Conservation (phyloP, 2,329 filamentous ascomycete species). For the Fusarium abutilonis region DNA sequence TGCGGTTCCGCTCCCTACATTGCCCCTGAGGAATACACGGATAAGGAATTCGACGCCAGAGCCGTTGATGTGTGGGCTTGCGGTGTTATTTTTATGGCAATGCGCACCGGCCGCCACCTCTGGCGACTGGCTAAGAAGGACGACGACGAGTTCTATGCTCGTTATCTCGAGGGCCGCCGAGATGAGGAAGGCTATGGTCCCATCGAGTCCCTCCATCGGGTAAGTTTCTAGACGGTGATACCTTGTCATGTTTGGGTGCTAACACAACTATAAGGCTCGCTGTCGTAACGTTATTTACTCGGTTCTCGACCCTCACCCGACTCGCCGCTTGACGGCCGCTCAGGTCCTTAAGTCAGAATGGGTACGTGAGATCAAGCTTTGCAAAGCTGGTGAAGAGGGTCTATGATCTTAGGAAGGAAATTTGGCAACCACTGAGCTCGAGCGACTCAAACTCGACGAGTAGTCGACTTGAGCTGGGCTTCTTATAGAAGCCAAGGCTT, state of each 20-base stretch:
- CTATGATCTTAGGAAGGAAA: constrained; percentile 61
- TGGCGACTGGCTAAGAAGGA: constrained; percentile 98
- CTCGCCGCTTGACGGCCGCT: constrained; percentile 90
- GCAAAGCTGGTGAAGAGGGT: constrained; percentile 95
- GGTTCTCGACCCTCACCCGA: constrained; percentile 93
- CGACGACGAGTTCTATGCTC: constrained; percentile 96
- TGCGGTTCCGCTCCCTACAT: constrained; percentile 98
- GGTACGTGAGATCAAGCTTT: constrained; percentile 97
- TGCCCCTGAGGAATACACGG: constrained; percentile 93
- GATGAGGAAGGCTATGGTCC: constrained; percentile 96
- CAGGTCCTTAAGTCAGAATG: constrained; percentile 98
- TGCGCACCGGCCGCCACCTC: constrained; percentile 93
- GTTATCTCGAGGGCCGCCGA: constrained; percentile 90
- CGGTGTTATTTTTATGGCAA: constrained; percentile 99
- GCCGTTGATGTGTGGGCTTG: constrained; percentile 99
- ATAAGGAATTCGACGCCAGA: constrained; percentile 94
- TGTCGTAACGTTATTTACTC: constrained; percentile 99
- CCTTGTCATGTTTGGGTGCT: constrained; percentile 3
- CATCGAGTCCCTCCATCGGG: constrained; percentile 93
- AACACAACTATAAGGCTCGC: constrained; percentile 71
- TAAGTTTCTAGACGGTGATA: constrained; percentile 62
- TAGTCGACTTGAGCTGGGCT: constrained; percentile 4
- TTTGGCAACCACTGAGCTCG: background rate
- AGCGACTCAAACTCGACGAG: constrained; percentile 10
- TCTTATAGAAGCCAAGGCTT: constrained; percentile 3